phyloP scores from a whole-genome alignment of 164 flowering plant genomes.

The Pachysandra terminalis region DNA sequence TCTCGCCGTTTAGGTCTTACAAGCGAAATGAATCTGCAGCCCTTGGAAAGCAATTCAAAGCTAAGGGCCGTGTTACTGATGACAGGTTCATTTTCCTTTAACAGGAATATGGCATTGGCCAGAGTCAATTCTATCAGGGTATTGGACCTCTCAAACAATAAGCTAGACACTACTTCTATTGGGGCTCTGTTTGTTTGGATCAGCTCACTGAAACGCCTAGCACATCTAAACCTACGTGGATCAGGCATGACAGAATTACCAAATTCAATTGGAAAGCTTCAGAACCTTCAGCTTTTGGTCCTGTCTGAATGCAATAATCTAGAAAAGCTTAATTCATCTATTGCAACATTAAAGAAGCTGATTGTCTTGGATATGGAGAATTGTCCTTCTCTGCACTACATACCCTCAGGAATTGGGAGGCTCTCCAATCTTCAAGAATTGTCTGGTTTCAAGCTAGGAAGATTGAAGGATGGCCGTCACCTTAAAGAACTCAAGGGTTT shows the following conservation, averaged over 20 bases:
- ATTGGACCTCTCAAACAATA: slow-evolving; percentile 18
- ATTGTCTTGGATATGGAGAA: slow-evolving; percentile 2
- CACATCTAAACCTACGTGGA: slow-evolving; percentile 14
- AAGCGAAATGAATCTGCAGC: background rate
- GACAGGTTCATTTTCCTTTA: background rate
- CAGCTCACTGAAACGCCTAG: slow-evolving; percentile 14
- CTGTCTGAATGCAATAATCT: slow-evolving; percentile 13
- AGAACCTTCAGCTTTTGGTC: slow-evolving; percentile 15
- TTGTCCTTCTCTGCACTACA: slow-evolving; percentile 7
- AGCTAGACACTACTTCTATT: background rate
- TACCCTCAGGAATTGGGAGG: slow-evolving; percentile 10
- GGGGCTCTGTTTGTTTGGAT: slow-evolving; percentile 13
- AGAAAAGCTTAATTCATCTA: background rate
- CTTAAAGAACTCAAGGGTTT: slow-evolving; percentile 6
- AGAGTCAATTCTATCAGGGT: slow-evolving; percentile 17
- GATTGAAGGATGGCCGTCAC: slow-evolving; percentile 7
- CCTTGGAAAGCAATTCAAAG: slow-evolving; percentile 10
- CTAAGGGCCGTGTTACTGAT: slow-evolving; percentile 18
- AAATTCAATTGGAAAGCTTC: slow-evolving; percentile 8
- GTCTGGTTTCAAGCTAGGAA: slow-evolving; percentile 13
- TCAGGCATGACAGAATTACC: slow-evolving; percentile 8
- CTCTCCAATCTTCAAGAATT: slow-evolving; percentile 17
- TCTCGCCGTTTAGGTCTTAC: slow-evolving; percentile 13
- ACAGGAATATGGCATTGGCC: background rate
- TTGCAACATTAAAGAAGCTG: slow-evolving; percentile 8